These are phyloP conservation scores for Mucor piriformis DNA, from an alignment of 371 early-diverging fungal species.

Conservation along the genomic window DNA sequence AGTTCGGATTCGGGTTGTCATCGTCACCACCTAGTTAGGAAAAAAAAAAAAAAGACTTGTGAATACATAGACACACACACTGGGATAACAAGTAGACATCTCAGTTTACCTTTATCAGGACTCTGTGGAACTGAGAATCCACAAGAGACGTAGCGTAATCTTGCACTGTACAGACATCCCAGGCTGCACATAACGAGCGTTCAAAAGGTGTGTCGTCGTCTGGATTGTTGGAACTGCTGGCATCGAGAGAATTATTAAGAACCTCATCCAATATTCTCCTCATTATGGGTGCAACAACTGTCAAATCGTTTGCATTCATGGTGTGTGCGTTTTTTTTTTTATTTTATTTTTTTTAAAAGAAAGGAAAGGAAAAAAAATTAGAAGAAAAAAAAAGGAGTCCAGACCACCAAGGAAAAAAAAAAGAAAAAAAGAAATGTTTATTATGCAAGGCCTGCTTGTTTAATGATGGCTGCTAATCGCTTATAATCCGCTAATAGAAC, in stretches of 20 bases:
- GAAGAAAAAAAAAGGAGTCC: conserved; percentile 3
- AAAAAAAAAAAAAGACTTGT: too few species aligned
- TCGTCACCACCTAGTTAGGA: conserved; percentile 33
- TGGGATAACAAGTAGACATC: too few species aligned
- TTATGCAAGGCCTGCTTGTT: conserved; percentile 32
- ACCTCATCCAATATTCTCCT: conserved; percentile 37
- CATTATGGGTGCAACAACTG: conserved; percentile 38
- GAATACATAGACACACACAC: too few species aligned
- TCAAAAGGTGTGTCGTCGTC: conserved; percentile 50
- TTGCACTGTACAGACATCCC: conserved; percentile 45
- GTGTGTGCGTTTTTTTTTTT: background rate
- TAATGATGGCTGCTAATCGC: conserved; percentile 38
- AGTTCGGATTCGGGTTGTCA: conserved; percentile 35
- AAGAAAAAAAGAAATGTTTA: background rate
- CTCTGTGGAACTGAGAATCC: conserved; percentile 31
- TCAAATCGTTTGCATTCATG: conserved; percentile 9
- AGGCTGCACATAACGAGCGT: conserved; percentile 45
- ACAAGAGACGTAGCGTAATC: conserved; percentile 37
- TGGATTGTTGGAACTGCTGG: conserved; percentile 1
- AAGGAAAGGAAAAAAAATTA: conserved; percentile 5
- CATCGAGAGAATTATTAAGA: conserved; percentile 29
- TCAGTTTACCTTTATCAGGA: conserved; percentile 44
- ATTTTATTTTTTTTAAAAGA: background rate
- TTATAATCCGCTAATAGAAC: conserved; percentile 38
- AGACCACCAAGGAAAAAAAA: conserved; percentile 6